These are phyloP conservation scores for Lasiodiplodia sp. DNA, from an alignment of 2,329 filamentous ascomycete genomes.

Conservation along the genomic window DNA sequence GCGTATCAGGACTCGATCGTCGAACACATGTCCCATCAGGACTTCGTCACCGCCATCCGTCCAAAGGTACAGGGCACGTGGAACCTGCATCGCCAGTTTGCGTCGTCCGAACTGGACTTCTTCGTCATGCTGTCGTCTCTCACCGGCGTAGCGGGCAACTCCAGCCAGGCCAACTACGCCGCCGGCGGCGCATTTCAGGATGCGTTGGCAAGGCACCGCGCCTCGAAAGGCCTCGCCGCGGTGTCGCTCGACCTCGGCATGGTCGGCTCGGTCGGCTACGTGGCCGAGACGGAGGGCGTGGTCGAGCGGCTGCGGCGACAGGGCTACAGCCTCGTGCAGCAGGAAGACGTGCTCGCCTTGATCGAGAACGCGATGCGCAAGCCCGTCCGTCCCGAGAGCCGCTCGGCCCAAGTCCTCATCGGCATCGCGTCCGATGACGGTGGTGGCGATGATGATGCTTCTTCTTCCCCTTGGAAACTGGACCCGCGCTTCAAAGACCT, in stretches of 20 bases:
- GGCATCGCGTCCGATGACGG: background rate
- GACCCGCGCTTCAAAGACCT: background rate
- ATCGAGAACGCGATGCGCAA: background rate
- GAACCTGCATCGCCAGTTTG: conserved; percentile 36
- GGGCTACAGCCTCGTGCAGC: background rate
- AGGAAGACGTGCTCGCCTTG: background rate
- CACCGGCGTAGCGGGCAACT: conserved; percentile 18
- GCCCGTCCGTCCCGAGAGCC: no score
- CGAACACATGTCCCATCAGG: conserved; percentile 30
- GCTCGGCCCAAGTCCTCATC: background rate
- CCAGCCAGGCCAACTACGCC: conserved; percentile 30
- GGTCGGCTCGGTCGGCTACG: conserved; percentile 54
- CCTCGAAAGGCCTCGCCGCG: background rate
- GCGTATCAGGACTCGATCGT: conserved; percentile 6
- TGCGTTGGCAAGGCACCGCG: conserved; percentile 33
- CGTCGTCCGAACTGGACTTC: conserved; percentile 26
- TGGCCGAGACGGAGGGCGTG: conserved; percentile 33
- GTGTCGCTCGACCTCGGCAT: conserved; percentile 47
- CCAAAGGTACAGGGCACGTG: conserved; percentile 43
- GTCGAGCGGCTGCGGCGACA: background rate
- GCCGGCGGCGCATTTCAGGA: conserved; percentile 38
- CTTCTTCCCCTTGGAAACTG: background rate
- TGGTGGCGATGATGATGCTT: background rate
- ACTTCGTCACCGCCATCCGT: conserved; percentile 25
- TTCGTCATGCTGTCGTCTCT: conserved; percentile 29